Percentiles rank a stretch among this genome's conserved stretches.
phyloP scores from a whole-genome alignment of 148 eudicot genomes.

The Polygonum maritimum region DNA sequence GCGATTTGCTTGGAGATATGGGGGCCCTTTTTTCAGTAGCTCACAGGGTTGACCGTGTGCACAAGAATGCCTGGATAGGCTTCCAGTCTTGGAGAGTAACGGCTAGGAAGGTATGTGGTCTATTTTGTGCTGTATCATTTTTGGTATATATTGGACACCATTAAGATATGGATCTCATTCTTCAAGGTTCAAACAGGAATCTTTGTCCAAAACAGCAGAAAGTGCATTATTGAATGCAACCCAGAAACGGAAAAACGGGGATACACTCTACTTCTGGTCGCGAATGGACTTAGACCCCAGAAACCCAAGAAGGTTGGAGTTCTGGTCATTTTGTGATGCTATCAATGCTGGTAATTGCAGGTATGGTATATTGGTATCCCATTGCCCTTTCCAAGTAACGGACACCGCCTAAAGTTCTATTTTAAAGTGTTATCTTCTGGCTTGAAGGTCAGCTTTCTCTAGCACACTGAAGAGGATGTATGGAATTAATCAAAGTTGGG shows the following conservation, averaged over 20 bases:
- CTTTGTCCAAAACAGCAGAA: slow-evolving; percentile 64
- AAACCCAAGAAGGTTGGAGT: slow-evolving; percentile 58
- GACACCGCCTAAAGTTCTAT: not conserved
- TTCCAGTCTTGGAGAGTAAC: slow-evolving; percentile 95
- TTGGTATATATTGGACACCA: not conserved
- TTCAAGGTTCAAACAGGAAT: slow-evolving; percentile 36
- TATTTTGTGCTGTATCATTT: not conserved
- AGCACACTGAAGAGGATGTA: slow-evolving; percentile 72
- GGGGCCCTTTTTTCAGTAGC: slow-evolving; percentile 92
- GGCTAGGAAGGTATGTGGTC: slow-evolving; percentile 52
- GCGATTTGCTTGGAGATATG: slow-evolving; percentile 68
- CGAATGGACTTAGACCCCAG: slow-evolving; percentile 77
- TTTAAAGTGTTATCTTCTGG: not conserved
- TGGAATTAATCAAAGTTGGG: slow-evolving; percentile 38
- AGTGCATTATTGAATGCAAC: slow-evolving; percentile 53
- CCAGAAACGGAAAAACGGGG: slow-evolving; percentile 57
- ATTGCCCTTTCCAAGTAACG: not conserved
- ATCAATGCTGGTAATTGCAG: slow-evolving; percentile 95
- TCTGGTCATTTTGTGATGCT: slow-evolving; percentile 97
- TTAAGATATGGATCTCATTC: not conserved
- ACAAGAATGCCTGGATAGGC: slow-evolving; percentile 97
- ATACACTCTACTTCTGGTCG: slow-evolving; percentile 78
- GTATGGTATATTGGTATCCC: slow-evolving; percentile 24
- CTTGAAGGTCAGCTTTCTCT: slow-evolving; percentile 67
- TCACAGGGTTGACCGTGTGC: slow-evolving; percentile 72